Evolutionary conservation across 1,284 basidiomycete species (phyloP).

Genomic region (Moesziomyces antarcticus): DNA sequence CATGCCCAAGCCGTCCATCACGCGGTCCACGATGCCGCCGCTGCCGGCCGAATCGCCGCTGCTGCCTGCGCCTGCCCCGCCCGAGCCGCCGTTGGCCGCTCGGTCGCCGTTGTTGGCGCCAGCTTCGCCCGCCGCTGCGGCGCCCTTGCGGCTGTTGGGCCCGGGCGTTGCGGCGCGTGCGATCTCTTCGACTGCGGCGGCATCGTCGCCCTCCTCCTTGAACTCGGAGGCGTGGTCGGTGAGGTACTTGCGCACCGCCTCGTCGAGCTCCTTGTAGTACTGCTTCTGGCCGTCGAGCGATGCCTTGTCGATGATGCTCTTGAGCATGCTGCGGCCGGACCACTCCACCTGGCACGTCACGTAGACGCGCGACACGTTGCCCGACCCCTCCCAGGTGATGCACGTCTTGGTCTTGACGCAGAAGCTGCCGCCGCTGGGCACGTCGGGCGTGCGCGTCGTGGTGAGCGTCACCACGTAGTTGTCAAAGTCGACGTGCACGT

Average conservation of each 20-base stretch:
- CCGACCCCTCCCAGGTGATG: slow-evolving; percentile 85
- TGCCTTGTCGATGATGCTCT: slow-evolving; percentile 91
- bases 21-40: slow-evolving; percentile 13
- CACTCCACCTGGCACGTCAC: slow-evolving; percentile 95
- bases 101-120: slow-evolving; percentile 2
- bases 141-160: slow-evolving; percentile 19
- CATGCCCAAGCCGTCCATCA: slow-evolving; percentile 36
- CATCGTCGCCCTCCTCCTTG: slow-evolving; percentile 79
- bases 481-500: slow-evolving; percentile 83
- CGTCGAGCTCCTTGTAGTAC: slow-evolving; percentile 86
- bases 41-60: background rate
- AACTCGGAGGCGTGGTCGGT: slow-evolving; percentile 88
- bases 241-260: slow-evolving; percentile 81
- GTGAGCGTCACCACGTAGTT: slow-evolving; percentile 85
- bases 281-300: slow-evolving; percentile 93
- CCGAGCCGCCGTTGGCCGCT: slow-evolving; percentile 2
- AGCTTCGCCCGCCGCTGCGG: slow-evolving; percentile 18
- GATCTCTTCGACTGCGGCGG: slow-evolving; percentile 61
- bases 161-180: slow-evolving; percentile 50
- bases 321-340: slow-evolving; percentile 95
- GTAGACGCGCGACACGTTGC: slow-evolving; percentile 79
- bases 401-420: slow-evolving; percentile 93
- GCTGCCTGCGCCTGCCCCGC: slow-evolving; percentile 1
- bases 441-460: slow-evolving; percentile 92
- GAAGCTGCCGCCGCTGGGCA: slow-evolving; percentile 91